A percentile compares a stretch with the other conserved stretches of the same genome.
phyloP scores from a whole-genome alignment of 1,284 basidiomycete species.

The Neonothopanus nambi region DNA sequence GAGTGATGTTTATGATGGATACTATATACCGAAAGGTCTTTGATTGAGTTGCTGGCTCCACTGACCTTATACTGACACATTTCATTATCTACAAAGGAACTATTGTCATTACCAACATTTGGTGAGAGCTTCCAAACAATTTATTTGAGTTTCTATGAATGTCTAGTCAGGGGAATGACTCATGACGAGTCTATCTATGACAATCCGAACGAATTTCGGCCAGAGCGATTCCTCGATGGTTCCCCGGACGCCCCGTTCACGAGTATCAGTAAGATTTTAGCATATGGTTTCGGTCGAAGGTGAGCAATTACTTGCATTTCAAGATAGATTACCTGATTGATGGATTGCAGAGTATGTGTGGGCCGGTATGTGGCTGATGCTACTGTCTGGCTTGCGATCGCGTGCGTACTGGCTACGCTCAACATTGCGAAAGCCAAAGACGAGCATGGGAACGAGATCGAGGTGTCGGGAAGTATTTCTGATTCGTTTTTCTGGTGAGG shows the following conservation, averaged over 20 bases:
- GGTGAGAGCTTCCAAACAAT: neutral
- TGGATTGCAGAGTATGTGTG: constrained; percentile 16
- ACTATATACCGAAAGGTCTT: neutral
- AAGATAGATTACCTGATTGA: neutral
- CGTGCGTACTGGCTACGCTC: constrained; percentile 16
- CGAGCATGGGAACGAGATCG: constrained; percentile 13
- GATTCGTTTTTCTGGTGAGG: neutral
- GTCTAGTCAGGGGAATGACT: constrained; percentile 4
- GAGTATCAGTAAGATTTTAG: constrained; percentile 1
- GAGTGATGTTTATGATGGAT: neutral
- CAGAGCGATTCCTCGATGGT: constrained; percentile 2
- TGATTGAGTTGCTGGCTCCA: neutral
- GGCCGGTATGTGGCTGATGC: constrained; percentile 17
- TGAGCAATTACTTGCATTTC: neutral
- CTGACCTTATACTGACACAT: neutral
- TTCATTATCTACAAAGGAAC: neutral
- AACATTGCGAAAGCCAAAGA: constrained; percentile 15
- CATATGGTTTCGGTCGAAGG: constrained; percentile 10
- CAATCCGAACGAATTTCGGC: constrained; percentile 3
- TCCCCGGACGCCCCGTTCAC: neutral
- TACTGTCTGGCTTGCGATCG: constrained; percentile 19
- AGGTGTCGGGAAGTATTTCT: neutral
- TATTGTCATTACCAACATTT: constrained; percentile 4
- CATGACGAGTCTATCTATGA: neutral
- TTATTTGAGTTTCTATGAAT: neutral